Evolutionary conservation across 2,329 filamentous ascomycete species (phyloP).

Genomic region (Fusarium aywerte): DNA sequence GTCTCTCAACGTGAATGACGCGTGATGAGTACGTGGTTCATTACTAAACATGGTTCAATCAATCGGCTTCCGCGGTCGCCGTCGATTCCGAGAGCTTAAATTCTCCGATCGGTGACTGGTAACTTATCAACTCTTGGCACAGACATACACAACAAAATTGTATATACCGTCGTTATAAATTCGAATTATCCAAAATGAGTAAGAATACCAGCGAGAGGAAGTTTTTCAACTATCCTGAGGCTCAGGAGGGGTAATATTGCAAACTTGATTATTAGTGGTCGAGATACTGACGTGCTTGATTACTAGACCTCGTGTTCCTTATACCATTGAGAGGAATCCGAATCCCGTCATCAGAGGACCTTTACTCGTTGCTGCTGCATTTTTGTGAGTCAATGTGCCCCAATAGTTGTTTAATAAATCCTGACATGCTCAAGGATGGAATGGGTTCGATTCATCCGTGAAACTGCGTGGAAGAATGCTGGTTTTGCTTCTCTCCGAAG

Average conservation of each 20-base stretch:
- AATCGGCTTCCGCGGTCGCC: conserved; percentile 30
- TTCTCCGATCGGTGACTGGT: background rate
- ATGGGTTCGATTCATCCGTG: conserved; percentile 40
- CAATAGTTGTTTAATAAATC: accelerated
- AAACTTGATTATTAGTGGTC: background rate
- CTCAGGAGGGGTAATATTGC: conserved; percentile 33
- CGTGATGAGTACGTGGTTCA: conserved; percentile 20
- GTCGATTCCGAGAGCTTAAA: conserved; percentile 27
- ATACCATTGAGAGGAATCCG: conserved; percentile 26
- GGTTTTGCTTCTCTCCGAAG: conserved; percentile 69
- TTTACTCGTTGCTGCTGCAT: conserved; percentile 32
- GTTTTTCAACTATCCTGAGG: conserved; percentile 39
- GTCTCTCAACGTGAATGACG: conserved; percentile 19
- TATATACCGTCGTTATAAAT: background rate
- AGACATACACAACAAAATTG: background rate
- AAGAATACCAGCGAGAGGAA: background rate
- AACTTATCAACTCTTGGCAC: background rate
- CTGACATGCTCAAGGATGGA: conserved; percentile 39
- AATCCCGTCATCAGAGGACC: conserved; percentile 35
- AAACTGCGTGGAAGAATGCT: conserved; percentile 65
- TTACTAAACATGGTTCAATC: conserved; percentile 15
- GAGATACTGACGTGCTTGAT: conserved; percentile 25
- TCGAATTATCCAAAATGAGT: conserved; percentile 7
- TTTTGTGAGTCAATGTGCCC: too few species aligned
- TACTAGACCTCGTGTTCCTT: conserved; percentile 34